phyloP scores from a whole-genome alignment of 352 stramenopile species.

The Blastocystis sp. region DNA sequence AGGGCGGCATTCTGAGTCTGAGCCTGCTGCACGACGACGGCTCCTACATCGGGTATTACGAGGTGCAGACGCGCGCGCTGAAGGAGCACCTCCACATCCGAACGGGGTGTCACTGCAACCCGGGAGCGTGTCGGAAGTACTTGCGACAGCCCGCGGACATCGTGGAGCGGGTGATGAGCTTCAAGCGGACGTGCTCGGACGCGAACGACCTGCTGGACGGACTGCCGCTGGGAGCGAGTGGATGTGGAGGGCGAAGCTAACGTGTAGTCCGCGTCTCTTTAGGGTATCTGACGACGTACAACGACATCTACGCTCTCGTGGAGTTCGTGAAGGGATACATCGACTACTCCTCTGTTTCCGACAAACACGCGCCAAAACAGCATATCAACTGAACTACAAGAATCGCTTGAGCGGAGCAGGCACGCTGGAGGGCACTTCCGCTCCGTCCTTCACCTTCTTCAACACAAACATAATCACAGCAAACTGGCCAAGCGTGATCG shows the following conservation, averaged over 20 bases:
- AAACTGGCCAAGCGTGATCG: slow-evolving; percentile 52
- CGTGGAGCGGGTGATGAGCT: not conserved
- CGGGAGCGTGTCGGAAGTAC: slow-evolving; percentile 79
- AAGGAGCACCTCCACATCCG: slow-evolving; percentile 82
- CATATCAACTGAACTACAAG: slow-evolving; percentile 32
- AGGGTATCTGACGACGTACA: slow-evolving; percentile 83
- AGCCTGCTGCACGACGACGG: slow-evolving; percentile 79
- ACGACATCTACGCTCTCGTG: slow-evolving; percentile 82
- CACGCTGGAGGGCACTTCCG: slow-evolving; percentile 38
- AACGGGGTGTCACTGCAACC: slow-evolving; percentile 85
- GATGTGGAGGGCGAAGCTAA: slow-evolving; percentile 79
- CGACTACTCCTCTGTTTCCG: not conserved
- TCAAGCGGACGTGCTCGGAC: slow-evolving; percentile 78
- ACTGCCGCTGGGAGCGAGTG: slow-evolving; percentile 78
- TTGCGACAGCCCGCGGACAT: slow-evolving; percentile 6
- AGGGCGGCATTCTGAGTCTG: slow-evolving; percentile 78
- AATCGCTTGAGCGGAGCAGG: slow-evolving; percentile 58
- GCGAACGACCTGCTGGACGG: slow-evolving; percentile 78
- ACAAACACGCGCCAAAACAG: slow-evolving; percentile 8
- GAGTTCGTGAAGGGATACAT: slow-evolving; percentile 78
- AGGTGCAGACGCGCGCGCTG: slow-evolving; percentile 78
- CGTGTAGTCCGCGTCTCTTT: slow-evolving; percentile 80
- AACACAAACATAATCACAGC: slow-evolving; percentile 72
- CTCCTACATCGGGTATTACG: slow-evolving; percentile 81
- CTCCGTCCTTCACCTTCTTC: slow-evolving; percentile 56